A percentile compares a stretch with the other conserved stretches of the same genome.
Evolutionary conservation across 495 filamentous ascomycete species (phyloP).

Genomic region (Penicillium paradoxum): DNA sequence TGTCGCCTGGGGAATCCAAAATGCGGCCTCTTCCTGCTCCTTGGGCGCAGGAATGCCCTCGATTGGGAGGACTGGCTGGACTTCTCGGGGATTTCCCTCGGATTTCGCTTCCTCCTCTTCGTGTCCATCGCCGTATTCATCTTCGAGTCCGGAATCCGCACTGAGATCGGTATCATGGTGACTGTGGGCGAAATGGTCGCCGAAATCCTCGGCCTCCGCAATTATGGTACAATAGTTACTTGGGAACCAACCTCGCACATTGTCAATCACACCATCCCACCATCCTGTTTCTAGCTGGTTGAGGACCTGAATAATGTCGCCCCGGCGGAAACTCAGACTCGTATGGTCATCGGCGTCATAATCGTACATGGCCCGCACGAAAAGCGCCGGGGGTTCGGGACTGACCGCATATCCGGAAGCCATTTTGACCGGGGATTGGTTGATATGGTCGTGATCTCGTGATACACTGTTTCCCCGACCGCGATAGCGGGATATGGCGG

Average conservation of each 20-base stretch:
- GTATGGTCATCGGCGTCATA: constrained; percentile 96
- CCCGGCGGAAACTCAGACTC: constrained; percentile 90
- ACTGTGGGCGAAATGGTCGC: constrained; percentile 29
- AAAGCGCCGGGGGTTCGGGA: constrained; percentile 70
- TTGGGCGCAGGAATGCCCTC: constrained; percentile 57
- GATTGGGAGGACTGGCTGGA: constrained; percentile 57
- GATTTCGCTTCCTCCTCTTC: constrained; percentile 63
- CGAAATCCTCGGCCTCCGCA: constrained; percentile 61
- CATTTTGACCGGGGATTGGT: constrained; percentile 31
- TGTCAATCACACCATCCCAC: constrained; percentile 95
- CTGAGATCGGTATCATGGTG: constrained; percentile 52
- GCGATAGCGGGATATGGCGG: constrained; percentile 28
- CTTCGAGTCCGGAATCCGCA: constrained; percentile 52
- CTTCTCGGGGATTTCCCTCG: constrained; percentile 51
- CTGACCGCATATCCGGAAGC: constrained; percentile 55
- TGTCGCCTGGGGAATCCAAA: constrained; percentile 98
- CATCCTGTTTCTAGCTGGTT: constrained; percentile 97
- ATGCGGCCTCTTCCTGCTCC: constrained; percentile 84
- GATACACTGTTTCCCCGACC: constrained; percentile 31
- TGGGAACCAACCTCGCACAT: constrained; percentile 94
- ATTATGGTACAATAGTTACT: constrained; percentile 96
- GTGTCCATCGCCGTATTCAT: constrained; percentile 66
- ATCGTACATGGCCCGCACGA: constrained; percentile 93
- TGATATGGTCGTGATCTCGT: constrained; percentile 26
- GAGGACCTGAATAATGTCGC: constrained; percentile 95